A percentile compares a stretch with the other conserved stretches of the same genome.
Evolutionary conservation across 1,284 basidiomycete species (phyloP).

Genomic region (Ganoderma meredithae): DNA sequence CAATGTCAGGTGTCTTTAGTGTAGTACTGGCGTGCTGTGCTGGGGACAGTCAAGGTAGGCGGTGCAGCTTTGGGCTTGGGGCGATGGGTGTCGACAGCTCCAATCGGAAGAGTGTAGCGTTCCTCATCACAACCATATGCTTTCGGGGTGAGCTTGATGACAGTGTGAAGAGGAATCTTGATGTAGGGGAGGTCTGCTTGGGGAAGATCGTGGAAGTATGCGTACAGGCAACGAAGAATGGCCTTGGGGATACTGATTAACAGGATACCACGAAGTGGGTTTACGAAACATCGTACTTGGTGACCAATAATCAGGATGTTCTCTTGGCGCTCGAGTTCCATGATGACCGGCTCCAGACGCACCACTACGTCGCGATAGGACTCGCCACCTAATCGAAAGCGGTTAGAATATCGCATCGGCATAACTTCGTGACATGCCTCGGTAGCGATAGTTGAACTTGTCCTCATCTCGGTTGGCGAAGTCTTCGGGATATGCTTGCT

Average conservation of each 20-base stretch:
- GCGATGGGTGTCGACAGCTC: slow-evolving; percentile 92
- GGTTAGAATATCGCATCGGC: too few species aligned
- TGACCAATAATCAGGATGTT: slow-evolving; percentile 98
- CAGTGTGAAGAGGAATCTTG: slow-evolving; percentile 95
- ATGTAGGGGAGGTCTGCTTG: slow-evolving; percentile 98
- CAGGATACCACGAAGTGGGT: slow-evolving; percentile 4
- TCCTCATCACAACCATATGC: slow-evolving; percentile 99
- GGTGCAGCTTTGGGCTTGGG: slow-evolving; percentile 73
- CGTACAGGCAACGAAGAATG: slow-evolving; percentile 89
- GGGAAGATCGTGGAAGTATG: slow-evolving; percentile 92
- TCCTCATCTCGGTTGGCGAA: slow-evolving; percentile 99
- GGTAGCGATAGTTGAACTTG: slow-evolving; percentile 99
- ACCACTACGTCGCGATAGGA: slow-evolving; percentile 97
- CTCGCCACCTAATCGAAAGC: slow-evolving; percentile 71
- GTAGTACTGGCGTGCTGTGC: slow-evolving; percentile 47
- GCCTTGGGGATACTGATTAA: slow-evolving; percentile 55
- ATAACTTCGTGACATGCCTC: slow-evolving; percentile 51
- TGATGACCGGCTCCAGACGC: slow-evolving; percentile 96
- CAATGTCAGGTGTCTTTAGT: slow-evolving; percentile 29
- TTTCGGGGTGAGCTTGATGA: slow-evolving; percentile 97
- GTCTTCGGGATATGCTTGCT: slow-evolving; percentile 97
- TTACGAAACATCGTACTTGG: slow-evolving; percentile 59
- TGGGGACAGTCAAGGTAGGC: slow-evolving; percentile 33
- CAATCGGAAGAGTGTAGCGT: slow-evolving; percentile 87
- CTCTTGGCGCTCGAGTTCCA: slow-evolving; percentile 98